Evolutionary conservation across 2,329 filamentous ascomycete species (phyloP).

Genomic region (Beauveria sp.): DNA sequence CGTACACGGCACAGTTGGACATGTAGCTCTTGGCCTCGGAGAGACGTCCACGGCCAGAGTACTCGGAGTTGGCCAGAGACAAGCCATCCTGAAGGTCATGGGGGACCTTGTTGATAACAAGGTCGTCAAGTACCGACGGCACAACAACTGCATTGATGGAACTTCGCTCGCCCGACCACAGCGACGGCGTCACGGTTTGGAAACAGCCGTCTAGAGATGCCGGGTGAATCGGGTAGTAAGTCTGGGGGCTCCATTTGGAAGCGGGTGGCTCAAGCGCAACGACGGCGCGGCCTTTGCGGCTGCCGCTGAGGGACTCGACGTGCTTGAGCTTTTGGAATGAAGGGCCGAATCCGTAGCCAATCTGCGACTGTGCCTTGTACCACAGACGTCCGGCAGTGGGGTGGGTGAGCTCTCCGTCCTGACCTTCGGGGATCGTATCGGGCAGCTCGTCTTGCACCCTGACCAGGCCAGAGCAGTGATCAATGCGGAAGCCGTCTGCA

Average conservation of each 20-base stretch:
- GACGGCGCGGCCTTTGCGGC: neutral
- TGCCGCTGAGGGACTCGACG: neutral
- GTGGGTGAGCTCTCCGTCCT: neutral
- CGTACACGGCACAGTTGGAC: conserved; percentile 19
- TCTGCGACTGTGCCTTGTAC: conserved; percentile 1
- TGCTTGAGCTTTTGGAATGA: conserved; percentile 3
- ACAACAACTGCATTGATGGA: conserved; percentile 15
- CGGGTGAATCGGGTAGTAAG: conserved; percentile 26
- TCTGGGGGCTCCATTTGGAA: conserved; percentile 6
- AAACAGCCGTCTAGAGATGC: conserved; percentile 25
- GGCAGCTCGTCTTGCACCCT: neutral
- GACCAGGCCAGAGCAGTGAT: neutral
- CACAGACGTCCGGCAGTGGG: neutral
- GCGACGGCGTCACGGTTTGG: conserved; percentile 18
- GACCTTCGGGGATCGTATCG: neutral
- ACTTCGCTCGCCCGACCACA: conserved; percentile 15
- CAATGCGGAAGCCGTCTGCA: neutral
- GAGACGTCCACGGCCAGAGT: neutral
- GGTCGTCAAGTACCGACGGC: conserved; percentile 21
- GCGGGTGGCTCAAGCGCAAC: neutral
- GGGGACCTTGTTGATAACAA: conserved; percentile 4
- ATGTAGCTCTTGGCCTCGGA: conserved; percentile 8
- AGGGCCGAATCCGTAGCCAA: conserved; percentile 2
- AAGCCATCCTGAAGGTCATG: conserved; percentile 5
- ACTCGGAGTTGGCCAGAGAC: neutral